phyloP scores from a whole-genome alignment of 148 eudicot genomes.

The Fagopyrum esculentum region DNA sequence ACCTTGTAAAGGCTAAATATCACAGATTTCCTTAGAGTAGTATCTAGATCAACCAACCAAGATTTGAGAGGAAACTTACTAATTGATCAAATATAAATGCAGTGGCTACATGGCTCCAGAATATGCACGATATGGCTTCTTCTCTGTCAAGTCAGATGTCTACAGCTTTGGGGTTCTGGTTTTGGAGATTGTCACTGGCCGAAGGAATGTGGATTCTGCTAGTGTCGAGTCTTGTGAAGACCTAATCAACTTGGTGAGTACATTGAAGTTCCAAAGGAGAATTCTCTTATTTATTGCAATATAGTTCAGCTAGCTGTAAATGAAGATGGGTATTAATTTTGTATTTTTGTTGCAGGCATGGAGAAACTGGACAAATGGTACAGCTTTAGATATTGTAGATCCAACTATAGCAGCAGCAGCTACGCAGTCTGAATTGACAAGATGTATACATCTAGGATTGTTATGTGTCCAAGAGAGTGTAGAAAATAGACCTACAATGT shows the following conservation, averaged over 20 bases:
- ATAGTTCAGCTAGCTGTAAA: background rate
- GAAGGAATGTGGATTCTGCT: background rate
- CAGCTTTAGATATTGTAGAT: conserved; percentile 16
- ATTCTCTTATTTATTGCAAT: background rate
- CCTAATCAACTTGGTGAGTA: conserved; percentile 35
- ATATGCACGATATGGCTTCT: conserved; percentile 30
- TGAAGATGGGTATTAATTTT: background rate
- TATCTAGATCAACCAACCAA: background rate
- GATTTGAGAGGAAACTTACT: background rate
- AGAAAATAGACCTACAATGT: conserved; percentile 21
- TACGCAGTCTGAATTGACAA: conserved; percentile 6
- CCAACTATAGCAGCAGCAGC: background rate
- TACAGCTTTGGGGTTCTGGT: conserved; percentile 48
- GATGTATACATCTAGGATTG: conserved; percentile 24
- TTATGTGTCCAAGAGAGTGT: conserved; percentile 32
- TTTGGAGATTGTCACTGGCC: conserved; percentile 39
- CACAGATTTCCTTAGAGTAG: too few species aligned
- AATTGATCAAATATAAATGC: conserved; percentile 15
- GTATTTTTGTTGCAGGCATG: conserved; percentile 20
- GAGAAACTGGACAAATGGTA: conserved; percentile 21
- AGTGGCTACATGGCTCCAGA: conserved; percentile 37
- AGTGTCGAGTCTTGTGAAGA: conserved; percentile 12
- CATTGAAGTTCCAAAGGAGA: background rate
- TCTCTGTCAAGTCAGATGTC: conserved; percentile 42
- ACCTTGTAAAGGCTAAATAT: background rate